Conservation (phyloP, 768 basidiomycete genomes). For the Podaxis sp. region DNA sequence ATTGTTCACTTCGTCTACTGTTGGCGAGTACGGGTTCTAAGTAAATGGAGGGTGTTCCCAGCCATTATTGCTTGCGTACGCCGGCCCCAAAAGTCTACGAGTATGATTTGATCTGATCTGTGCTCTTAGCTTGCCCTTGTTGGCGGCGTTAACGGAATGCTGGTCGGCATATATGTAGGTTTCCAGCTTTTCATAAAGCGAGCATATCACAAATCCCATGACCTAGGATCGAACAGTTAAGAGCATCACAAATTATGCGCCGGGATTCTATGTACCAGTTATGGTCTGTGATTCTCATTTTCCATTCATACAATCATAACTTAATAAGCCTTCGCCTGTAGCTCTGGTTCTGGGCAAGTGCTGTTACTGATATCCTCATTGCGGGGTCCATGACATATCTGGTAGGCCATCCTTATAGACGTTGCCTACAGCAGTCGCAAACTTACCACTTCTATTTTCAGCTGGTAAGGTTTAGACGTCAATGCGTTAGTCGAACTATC, state of each 20-base stretch:
- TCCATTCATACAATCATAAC: too few species aligned
- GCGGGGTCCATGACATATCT: slow-evolving; percentile 7
- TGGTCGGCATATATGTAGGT: slow-evolving; percentile 6
- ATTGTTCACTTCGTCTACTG: slow-evolving; percentile 6
- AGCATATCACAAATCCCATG: not conserved
- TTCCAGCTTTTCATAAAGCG: not conserved
- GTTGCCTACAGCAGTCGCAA: not conserved
- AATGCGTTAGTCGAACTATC: not conserved
- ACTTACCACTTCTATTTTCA: not conserved
- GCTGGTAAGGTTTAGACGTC: not conserved
- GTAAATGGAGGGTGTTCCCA: slow-evolving; percentile 5
- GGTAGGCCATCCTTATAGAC: not conserved
- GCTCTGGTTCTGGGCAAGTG: not conserved
- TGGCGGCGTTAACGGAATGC: not conserved
- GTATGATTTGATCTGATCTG: not conserved
- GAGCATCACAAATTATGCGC: not conserved
- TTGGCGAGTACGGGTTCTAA: slow-evolving; percentile 4
- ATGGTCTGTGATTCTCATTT: not conserved
- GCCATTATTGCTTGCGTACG: not conserved
- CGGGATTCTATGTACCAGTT: not conserved
- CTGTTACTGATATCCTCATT: not conserved
- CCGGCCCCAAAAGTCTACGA: not conserved
- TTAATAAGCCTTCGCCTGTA: not conserved
- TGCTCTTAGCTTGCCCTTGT: not conserved
- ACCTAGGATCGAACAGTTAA: not conserved